Evolutionary conservation across 371 early-diverging fungal species (phyloP), one percentile per base, ranked within the genome.

Genomic region (Mortierella sp.): DNA sequence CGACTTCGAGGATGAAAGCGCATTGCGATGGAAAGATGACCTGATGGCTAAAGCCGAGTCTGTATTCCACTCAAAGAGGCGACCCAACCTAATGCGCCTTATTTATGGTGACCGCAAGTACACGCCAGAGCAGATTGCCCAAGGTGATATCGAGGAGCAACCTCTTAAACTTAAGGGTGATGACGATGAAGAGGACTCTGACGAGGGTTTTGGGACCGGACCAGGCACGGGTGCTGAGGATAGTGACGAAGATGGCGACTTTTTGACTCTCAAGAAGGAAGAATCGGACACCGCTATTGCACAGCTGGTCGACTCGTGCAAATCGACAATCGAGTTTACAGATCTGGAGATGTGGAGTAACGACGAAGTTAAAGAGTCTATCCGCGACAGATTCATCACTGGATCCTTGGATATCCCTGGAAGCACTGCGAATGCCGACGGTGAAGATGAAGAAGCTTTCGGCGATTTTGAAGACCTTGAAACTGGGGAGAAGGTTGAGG

Each of bases 391-490:
- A 19, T 97, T 97, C 84, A 94, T 97, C 63, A 97, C 97, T 11
- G 95, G 94, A 19, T 88, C 88, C 1, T 74, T 86, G 13, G 88
- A 87, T 36, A 79, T 72, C 22, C 86, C 90, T 59, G 85, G 85
- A 47, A 86, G 85, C 50, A 85, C 79, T 22, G 82, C 58, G 5
- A 76, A 79, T 16, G 87, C 84, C 9, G 83, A 81, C 11, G 87
- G 84, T 13, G 86, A 85, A 8, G 87, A 85, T 15, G 92, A 93
- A 58, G 90, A 93, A 58, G 90, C 89, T 0, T 88, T 86, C 76
- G 97, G 96, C 32, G 97, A 96, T 69, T 97, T 96, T 86, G 97
- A 96, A 77, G 98, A 98, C 84, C 86, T 97, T 10, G 98, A 96
- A 80, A 90, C 85, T 21, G 87, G 85, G 7, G 89, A 86, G 53